These are phyloP conservation scores for Mycena capillaripes DNA, from an alignment of 768 basidiomycete genomes.

Conservation along the genomic window DNA sequence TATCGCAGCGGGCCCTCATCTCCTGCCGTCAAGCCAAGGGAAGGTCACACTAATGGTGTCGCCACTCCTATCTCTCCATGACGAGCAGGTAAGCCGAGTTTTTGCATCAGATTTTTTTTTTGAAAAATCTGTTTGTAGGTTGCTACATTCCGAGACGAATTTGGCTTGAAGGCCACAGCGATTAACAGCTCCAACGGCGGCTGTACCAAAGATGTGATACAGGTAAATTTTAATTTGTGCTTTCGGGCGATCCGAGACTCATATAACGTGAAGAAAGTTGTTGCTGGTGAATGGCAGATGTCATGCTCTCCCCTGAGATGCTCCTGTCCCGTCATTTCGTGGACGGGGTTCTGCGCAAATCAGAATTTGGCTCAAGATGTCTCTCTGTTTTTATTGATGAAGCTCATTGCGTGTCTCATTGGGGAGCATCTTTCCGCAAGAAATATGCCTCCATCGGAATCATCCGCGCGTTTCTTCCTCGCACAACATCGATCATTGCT, in stretches of 20 bases:
- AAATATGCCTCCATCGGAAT: constrained; percentile 45
- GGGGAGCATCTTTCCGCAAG: constrained; percentile 52
- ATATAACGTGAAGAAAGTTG: neutral
- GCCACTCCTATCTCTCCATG: constrained; percentile 14
- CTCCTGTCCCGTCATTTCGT: constrained; percentile 16
- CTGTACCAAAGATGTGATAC: constrained; percentile 8
- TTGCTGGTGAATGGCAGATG: constrained; percentile 17
- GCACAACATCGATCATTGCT: constrained; percentile 45
- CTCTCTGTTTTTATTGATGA: constrained; percentile 41
- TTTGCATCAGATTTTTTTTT: too few relatives aligned
- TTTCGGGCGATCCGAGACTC: too few relatives aligned
- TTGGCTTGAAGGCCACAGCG: constrained; percentile 10
- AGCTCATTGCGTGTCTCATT: constrained; percentile 54
- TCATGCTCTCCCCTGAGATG: constrained; percentile 14
- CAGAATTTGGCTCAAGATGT: constrained; percentile 15
- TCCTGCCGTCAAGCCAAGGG: constrained; percentile 20
- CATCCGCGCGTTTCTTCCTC: constrained; percentile 47
- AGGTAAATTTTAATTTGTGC: neutral
- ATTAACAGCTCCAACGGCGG: constrained; percentile 27
- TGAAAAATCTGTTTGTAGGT: constrained; percentile 3
- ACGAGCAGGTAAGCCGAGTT: constrained; percentile 8
- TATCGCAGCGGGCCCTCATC: constrained; percentile 18
- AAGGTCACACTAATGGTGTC: constrained; percentile 15
- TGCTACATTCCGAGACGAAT: constrained; percentile 2
- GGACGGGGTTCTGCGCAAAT: constrained; percentile 16